Evolutionary conservation across 192 early-diverging fungal genomes (phyloP), one percentile per base, ranked within the genome.

Genomic region (Podila minutissima): DNA sequence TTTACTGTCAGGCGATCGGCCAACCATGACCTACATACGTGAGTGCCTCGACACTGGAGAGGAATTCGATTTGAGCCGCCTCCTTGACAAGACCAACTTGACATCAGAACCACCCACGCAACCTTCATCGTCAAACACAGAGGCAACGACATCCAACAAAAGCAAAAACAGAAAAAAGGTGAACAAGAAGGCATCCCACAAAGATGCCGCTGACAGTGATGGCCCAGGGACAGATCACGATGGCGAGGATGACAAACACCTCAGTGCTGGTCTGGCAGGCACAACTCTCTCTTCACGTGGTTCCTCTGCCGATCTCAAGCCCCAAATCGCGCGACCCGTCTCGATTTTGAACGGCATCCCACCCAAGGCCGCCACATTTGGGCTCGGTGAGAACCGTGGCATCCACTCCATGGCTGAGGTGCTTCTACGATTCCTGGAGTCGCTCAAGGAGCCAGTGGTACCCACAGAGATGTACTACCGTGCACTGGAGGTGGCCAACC

Each of bases 41-140:
- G 90, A 96, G 46, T 96, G 93, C 53, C 82, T 98, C n/a, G 95
- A 97, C 64, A 86, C 88, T 1, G 95, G 93, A 12, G 83, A 81
- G 29, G 88, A 89, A 22, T 94, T 93, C 64, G 92, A 94, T 67
- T 20, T 88, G 32, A 71, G 77, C 3, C 49, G 85, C 28, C 69
- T 88, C 20, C 48, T 89, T 26, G 83, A 71, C 13, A 68, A 65
- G 24, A 17, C 63, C 8, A 33, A 64, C 22, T 65, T 58, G 5
- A 33, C 55, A 53, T 35, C 49, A 26, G 35, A 29, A 29, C 0
- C 17, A 26, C 20, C 33, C 61, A 63, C 9, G 6, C 46, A 38
- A 24, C 46, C 49, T 28, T 28, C 17, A 28, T 6, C 38, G 4
- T 29, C 37, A 19, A n/a, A 4, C 32, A 35, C 22, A 64, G 70